These are phyloP conservation scores for Suillus hirtellus DNA, from an alignment of 768 basidiomycete genomes.

Conservation along the genomic window DNA sequence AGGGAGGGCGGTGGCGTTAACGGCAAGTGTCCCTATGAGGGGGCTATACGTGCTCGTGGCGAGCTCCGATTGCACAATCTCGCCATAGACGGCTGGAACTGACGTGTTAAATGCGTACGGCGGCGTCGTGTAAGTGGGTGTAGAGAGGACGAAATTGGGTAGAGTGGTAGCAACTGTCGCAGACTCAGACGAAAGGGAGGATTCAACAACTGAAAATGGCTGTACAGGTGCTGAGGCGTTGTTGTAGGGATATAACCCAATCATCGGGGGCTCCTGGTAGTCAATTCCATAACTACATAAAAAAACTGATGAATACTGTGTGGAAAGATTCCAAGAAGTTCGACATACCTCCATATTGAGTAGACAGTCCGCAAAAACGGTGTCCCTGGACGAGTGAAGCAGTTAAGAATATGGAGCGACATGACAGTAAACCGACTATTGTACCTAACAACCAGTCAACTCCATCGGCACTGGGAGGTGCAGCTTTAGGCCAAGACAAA, in stretches of 20 bases:
- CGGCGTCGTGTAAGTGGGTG: constrained; percentile 63
- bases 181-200: constrained; percentile 60
- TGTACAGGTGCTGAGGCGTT: constrained; percentile 46
- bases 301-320: constrained; percentile 10
- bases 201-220: constrained; percentile 42
- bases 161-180: constrained; percentile 67
- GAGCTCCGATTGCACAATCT: constrained; percentile 59
- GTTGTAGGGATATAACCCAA: constrained; percentile 68
- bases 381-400: constrained; percentile 40
- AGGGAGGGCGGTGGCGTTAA: constrained; percentile 58
- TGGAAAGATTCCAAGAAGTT: background rate
- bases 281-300: constrained; percentile 68
- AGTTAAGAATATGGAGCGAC: background rate
- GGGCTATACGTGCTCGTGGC: constrained; percentile 73
- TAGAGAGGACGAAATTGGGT: constrained; percentile 69
- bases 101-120: constrained; percentile 72
- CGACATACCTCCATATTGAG: constrained; percentile 67
- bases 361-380: constrained; percentile 78
- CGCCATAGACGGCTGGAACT: constrained; percentile 51
- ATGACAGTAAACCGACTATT: background rate
- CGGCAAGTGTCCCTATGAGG: constrained; percentile 44
- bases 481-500: constrained; percentile 72
- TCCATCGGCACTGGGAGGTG: constrained; percentile 66
- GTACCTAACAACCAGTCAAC: constrained; percentile 83
- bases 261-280: constrained; percentile 69